Percentiles rank a stretch among this genome's conserved stretches.
Conservation (phyloP, 1,284 basidiomycete species). For the Fomitopsis schrenkii region DNA sequence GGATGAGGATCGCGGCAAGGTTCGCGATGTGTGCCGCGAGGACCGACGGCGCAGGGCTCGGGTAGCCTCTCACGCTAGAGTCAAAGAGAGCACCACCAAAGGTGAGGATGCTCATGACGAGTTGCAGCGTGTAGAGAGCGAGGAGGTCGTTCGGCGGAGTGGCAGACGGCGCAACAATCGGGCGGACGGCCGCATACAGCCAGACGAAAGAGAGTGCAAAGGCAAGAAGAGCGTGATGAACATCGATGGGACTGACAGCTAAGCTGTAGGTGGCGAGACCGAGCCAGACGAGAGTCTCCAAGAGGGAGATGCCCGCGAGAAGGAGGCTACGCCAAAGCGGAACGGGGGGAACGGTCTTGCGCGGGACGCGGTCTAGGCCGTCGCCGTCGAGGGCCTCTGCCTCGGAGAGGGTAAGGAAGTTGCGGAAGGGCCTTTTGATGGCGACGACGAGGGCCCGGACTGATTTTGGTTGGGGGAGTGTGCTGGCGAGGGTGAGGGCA, state of each 20-base stretch:
- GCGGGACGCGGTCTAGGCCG: conserved; percentile 17
- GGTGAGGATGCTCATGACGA: conserved; percentile 37
- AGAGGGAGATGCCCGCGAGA: conserved; percentile 45
- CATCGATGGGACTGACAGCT: conserved; percentile 21
- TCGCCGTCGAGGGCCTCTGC: conserved; percentile 46
- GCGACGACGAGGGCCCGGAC: conserved; percentile 22
- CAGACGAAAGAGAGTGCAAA: conserved; percentile 47
- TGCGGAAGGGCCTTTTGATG: conserved; percentile 36
- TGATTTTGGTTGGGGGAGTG: conserved; percentile 30
- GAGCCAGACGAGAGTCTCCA: conserved; percentile 49
- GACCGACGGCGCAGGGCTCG: conserved; percentile 31
- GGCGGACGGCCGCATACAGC: conserved; percentile 50
- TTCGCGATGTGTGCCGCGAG: conserved; percentile 37
- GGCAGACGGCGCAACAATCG: conserved; percentile 34
- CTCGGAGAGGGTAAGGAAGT: conserved; percentile 53
- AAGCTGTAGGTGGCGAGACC: conserved; percentile 41
- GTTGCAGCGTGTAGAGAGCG: conserved; percentile 41
- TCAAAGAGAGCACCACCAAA: conserved; percentile 49
- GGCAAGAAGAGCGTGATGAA: conserved; percentile 29
- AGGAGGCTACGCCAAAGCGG: conserved; percentile 55
- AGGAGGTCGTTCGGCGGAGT: conserved; percentile 55
- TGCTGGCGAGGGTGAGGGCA: conserved; percentile 36
- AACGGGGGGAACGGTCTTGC: conserved; percentile 17
- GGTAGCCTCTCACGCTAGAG: conserved; percentile 32
- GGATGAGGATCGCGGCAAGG: conserved; percentile 32